These are phyloP conservation scores for Colletotrichum sp. DNA, from an alignment of 2,329 filamentous ascomycete genomes.

Conservation along the genomic window DNA sequence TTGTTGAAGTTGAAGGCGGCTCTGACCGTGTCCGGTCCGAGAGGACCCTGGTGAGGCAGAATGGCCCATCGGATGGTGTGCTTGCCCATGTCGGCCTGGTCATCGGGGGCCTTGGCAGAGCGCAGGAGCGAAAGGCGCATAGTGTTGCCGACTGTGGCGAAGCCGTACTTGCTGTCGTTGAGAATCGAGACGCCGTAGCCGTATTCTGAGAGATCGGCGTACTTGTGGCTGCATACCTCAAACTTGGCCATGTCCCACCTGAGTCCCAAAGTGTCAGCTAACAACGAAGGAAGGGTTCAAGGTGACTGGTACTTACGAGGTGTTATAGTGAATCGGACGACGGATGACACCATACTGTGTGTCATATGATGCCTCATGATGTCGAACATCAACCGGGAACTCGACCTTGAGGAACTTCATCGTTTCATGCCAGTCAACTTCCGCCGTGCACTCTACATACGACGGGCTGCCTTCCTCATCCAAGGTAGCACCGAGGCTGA, in stretches of 20 bases:
- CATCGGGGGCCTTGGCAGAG: constrained; percentile 71
- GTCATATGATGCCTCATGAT: constrained; percentile 71
- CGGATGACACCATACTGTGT: constrained; percentile 69
- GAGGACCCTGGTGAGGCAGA: constrained; percentile 62
- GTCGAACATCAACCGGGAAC: constrained; percentile 68
- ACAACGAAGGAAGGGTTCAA: rapidly evolving
- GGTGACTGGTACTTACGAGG: constrained; percentile 42
- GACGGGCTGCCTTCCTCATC: constrained; percentile 42
- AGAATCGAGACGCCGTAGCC: constrained; percentile 72
- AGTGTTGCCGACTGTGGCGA: constrained; percentile 68
- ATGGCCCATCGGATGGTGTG: constrained; percentile 72
- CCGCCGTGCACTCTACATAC: constrained; percentile 61
- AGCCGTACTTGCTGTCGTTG: constrained; percentile 74
- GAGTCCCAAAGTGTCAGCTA: rapidly evolving
- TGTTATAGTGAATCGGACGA: constrained; percentile 74
- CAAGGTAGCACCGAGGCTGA: constrained; percentile 58
- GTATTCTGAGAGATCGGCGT: constrained; percentile 72
- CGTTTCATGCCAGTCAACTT: constrained; percentile 71
- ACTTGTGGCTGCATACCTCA: constrained; percentile 78
- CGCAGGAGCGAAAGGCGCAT: constrained; percentile 70
- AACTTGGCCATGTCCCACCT: constrained; percentile 78
- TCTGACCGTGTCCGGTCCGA: constrained; percentile 61
- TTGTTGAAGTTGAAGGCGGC: constrained; percentile 72
- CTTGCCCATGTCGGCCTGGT: constrained; percentile 70
- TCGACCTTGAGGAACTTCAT: constrained; percentile 77